Evolutionary conservation across 192 early-diverging fungal genomes (phyloP), one percentile per base, ranked within the genome.

Genomic region (Backusella sp.): DNA sequence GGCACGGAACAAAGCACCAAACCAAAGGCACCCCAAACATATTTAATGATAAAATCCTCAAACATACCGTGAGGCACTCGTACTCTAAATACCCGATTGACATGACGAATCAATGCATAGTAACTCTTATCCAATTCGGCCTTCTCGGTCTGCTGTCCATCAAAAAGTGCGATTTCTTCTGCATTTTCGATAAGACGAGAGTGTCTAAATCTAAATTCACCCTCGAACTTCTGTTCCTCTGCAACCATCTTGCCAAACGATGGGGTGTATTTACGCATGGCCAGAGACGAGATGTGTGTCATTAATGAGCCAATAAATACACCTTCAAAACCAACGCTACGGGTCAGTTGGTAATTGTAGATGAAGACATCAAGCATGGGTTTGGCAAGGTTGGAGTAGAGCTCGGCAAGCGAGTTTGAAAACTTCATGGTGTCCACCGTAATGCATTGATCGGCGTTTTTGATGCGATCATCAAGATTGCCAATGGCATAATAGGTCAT

Each of bases 31-130:
- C 96, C 94, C 97, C 97, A 99, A 72, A 96, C 94, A 85, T 99
- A 99, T 82, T 99, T 99, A 84, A 99, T 95, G 30, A 98, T 88
- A 87, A 97, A 98, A 84, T 98, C 97, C 82, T 99, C 97, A 65
- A 98, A 83, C 96, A 99, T 97, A 28, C 92, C 89, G 80, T 98
- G 94, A 81, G 92, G 93, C 70, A 99, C 92, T 34, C 94, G 91
- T 74, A 93, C 87, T 23, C 89, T 90, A 85, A 93, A 96, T 39
- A 96, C 90, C 66, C 88, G 88, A 79, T 95, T 94, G 79, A 98
- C 87, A 79, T 99, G 97, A 53, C 88, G 88, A 62, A 96, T 91
- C 30, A 99, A 87, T 11, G 88, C 86, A 79, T 87, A 82, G 80
- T 96, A 99, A 68, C 87, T 88, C 53, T 86, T 86, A 69, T 95